phyloP scores from a whole-genome alignment of 1,139 yeast species.

The Geotrichum restrictum region DNA sequence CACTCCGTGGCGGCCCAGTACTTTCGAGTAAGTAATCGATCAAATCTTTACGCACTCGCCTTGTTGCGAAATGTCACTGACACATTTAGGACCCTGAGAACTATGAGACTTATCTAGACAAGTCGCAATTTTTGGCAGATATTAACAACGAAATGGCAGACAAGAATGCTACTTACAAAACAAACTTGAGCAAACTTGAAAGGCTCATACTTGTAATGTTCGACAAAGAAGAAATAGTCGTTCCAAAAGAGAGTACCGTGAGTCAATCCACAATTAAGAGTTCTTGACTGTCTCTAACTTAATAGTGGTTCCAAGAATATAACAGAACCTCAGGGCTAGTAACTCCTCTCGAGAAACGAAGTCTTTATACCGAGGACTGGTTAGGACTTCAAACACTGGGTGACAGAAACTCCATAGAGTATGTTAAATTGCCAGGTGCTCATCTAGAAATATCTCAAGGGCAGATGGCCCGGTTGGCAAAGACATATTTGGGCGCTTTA shows the following conservation, averaged over 20 bases:
- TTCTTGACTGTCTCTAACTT: background rate
- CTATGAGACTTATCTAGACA: conserved; percentile 47
- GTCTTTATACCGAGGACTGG: conserved; percentile 50
- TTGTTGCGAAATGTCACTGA: too few relatives aligned
- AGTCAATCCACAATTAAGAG: conserved; percentile 21
- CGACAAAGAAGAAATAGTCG: conserved; percentile 58
- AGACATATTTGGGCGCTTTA: background rate
- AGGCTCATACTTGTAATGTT: conserved; percentile 60
- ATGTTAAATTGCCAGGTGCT: conserved; percentile 51
- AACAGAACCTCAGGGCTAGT: conserved; percentile 45
- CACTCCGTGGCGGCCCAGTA: conserved; percentile 70
- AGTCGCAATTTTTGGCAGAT: conserved; percentile 57
- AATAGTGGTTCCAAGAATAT: conserved; percentile 50
- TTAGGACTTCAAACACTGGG: conserved; percentile 56
- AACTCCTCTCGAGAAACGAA: conserved; percentile 50
- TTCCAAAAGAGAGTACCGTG: conserved; percentile 69
- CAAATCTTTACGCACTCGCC: too few relatives aligned
- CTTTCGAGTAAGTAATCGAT: conserved; percentile 45
- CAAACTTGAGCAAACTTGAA: conserved; percentile 46
- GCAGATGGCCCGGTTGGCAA: conserved; percentile 3
- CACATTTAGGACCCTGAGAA: conserved; percentile 39
- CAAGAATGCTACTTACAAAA: conserved; percentile 41
- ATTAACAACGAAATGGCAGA: conserved; percentile 56
- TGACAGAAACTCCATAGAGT: conserved; percentile 45
- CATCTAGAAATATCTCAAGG: conserved; percentile 55